These are phyloP conservation scores for Barnettozyma californica DNA, from an alignment of 805 yeast species.

Conservation along the genomic window DNA sequence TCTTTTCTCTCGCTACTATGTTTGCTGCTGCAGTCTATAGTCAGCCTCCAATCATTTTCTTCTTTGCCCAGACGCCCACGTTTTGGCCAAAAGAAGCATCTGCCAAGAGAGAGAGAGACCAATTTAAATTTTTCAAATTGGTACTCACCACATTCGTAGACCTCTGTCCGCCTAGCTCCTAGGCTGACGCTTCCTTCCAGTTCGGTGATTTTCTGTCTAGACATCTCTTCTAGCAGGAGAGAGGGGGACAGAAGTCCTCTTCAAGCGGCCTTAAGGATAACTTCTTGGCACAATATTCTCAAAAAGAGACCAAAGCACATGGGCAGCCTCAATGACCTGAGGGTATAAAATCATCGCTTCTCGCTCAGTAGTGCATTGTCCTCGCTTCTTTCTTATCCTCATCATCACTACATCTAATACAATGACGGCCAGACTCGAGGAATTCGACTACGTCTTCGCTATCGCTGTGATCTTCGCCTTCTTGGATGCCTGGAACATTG, in stretches of 20 bases:
- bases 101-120: no score
- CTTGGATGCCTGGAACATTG: conserved; percentile 75
- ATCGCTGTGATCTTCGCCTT: conserved; percentile 65
- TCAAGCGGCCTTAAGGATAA: background rate
- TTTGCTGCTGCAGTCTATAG: no score
- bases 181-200: no score
- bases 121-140: no score
- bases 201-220: no score
- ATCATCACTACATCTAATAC: background rate
- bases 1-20: no score
- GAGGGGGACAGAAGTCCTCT: background rate
- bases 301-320: background rate
- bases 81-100: no score
- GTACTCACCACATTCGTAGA: no score
- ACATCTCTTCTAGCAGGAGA: no score
- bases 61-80: no score
- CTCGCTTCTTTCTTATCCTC: background rate
- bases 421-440: conserved; percentile 14
- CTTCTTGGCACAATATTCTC: background rate
- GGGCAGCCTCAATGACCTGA: background rate
- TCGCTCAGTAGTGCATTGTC: background rate
- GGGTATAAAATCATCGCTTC: background rate
- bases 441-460: conserved; percentile 68
- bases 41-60: no score
- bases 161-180: no score